Evolutionary conservation across 1,139 yeast species (phyloP).

Genomic region (Pichia sorboxylosa): DNA sequence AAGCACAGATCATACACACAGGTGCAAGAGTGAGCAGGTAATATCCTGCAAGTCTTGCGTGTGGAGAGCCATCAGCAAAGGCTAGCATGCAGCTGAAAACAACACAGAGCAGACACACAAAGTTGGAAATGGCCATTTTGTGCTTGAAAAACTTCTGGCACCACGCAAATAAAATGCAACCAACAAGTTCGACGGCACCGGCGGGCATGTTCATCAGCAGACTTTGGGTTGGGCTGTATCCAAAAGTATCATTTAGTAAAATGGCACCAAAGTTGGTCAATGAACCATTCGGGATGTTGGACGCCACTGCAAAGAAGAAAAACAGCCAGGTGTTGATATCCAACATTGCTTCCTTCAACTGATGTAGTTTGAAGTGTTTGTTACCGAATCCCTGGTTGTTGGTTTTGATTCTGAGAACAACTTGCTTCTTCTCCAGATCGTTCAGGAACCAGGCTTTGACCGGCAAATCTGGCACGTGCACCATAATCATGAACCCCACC

Average conservation of each 20-base stretch:
- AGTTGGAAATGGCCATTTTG: conserved; percentile 33
- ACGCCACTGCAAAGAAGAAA: conserved; percentile 23
- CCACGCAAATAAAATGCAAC: conserved; percentile 31
- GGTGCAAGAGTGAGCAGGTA: conserved; percentile 25
- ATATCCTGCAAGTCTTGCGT: conserved; percentile 35
- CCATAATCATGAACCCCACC: conserved; percentile 31
- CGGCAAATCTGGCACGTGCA: conserved; percentile 33
- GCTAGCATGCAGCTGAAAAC: conserved; percentile 38
- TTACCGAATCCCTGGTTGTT: conserved; percentile 39
- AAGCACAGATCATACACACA: conserved; percentile 30
- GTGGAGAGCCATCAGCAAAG: conserved; percentile 27
- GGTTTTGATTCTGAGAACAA: conserved; percentile 27
- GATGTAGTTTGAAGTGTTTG: conserved; percentile 30
- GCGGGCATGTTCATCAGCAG: conserved; percentile 30
- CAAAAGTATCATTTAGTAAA: conserved; percentile 19
- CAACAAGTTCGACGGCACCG: conserved; percentile 29
- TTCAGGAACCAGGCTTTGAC: conserved; percentile 31
- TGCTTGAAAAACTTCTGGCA: conserved; percentile 22
- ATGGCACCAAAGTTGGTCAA: conserved; percentile 27
- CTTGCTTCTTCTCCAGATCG: conserved; percentile 27
- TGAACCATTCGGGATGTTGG: conserved; percentile 31
- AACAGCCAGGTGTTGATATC: conserved; percentile 34
- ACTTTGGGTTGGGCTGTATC: conserved; percentile 17
- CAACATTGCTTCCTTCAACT: conserved; percentile 33
- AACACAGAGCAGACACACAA: conserved; percentile 29